A percentile compares a stretch with the other conserved stretches of the same genome.
Conservation (phyloP, 495 filamentous ascomycete genomes). For the Aspergillus haitiensis region DNA sequence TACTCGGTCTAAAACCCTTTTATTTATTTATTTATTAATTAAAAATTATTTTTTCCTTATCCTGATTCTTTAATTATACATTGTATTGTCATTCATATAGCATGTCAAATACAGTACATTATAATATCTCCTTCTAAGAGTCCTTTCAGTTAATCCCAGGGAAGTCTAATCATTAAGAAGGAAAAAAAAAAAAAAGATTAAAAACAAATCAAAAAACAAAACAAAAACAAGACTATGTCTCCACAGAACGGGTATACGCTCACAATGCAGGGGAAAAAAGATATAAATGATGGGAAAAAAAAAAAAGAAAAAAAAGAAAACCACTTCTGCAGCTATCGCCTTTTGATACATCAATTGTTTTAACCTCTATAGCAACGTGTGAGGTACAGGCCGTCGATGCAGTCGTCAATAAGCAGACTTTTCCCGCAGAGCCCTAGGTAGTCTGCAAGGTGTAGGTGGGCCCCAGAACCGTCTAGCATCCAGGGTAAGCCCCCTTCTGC, state of each 20-base stretch:
- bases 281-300: neutral
- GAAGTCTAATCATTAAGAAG: conserved; percentile 4
- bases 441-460: neutral
- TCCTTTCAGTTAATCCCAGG: conserved; percentile 5
- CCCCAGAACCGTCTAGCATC: conserved; percentile 1
- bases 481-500: conserved; percentile 1
- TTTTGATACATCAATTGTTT: conserved; percentile 19
- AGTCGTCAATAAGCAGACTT: conserved; percentile 1
- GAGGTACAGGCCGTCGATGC: neutral
- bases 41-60: no score
- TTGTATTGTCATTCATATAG: conserved; percentile 11
- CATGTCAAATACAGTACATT: conserved; percentile 10
- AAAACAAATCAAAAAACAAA: neutral
- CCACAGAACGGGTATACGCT: conserved; percentile 38
- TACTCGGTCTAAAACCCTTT: neutral
- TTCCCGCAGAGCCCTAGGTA: conserved; percentile 7
- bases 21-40: no score
- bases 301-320: conserved; percentile 1
- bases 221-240: neutral
- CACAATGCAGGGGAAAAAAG: conserved; percentile 15
- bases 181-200: neutral
- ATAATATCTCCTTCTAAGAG: neutral
- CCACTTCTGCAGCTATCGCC: neutral
- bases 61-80: neutral
- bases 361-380: conserved; percentile 6